Evolutionary conservation across 306 rosid genomes (phyloP).

Genomic region (Lathyrus aphaca): DNA sequence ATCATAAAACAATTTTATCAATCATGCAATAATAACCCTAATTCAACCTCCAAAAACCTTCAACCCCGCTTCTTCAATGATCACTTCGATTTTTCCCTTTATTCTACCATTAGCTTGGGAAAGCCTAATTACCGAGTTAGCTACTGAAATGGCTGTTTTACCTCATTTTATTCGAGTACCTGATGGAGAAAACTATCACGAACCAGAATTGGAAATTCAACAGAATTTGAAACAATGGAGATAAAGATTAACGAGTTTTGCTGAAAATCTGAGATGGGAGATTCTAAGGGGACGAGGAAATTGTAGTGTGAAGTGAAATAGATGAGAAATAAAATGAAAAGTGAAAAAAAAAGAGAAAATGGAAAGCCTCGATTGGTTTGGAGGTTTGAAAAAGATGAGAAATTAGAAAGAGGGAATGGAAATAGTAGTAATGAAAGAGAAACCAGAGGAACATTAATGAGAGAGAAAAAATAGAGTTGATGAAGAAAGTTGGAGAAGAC

Average conservation of each 20-base stretch:
- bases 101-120: constrained; percentile 10
- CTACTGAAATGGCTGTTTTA: constrained; percentile 17
- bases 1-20: constrained; percentile 44
- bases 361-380: too few species aligned
- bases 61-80: constrained; percentile 44
- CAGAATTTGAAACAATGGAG: constrained; percentile 10
- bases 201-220: constrained; percentile 23
- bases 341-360: too few species aligned
- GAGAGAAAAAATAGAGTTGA: too few species aligned
- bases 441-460: too few species aligned
- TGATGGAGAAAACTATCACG: constrained; percentile 16
- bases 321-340: too few species aligned
- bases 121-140: constrained; percentile 39
- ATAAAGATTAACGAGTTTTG: background rate
- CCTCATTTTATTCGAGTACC: too few species aligned
- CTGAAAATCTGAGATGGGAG: constrained; percentile 20
- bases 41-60: constrained; percentile 49
- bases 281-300: constrained; percentile 23
- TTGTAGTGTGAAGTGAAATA: too few species aligned
- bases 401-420: too few species aligned
- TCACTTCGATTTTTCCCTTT: constrained; percentile 37
- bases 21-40: constrained; percentile 49
- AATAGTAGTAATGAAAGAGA: too few species aligned
- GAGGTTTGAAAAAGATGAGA: too few species aligned
- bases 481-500: too few species aligned